Conservation (phyloP, 148 eudicot species). For the Euryodendron excelsum region DNA sequence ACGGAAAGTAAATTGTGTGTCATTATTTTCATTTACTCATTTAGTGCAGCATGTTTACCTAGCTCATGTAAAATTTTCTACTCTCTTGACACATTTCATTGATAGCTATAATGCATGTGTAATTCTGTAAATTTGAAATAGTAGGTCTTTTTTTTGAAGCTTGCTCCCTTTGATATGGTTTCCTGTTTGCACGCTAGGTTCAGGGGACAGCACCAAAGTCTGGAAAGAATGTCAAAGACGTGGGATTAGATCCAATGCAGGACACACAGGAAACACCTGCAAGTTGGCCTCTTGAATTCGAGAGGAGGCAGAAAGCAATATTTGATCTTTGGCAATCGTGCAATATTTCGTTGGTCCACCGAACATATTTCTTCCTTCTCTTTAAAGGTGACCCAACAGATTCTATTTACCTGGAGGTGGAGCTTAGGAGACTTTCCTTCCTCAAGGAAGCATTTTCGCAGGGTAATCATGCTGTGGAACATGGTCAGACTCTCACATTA, state of each 20-base stretch:
- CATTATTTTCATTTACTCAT: background rate
- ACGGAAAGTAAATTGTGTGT: background rate
- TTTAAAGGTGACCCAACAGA: conserved; percentile 78
- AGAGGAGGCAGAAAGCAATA: conserved; percentile 54
- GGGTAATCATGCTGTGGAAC: conserved; percentile 46
- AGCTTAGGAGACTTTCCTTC: conserved; percentile 80
- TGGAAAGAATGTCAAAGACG: conserved; percentile 47
- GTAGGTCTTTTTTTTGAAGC: background rate
- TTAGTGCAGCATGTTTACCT: background rate
- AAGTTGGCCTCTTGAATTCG: conserved; percentile 62
- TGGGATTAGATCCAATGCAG: conserved; percentile 50
- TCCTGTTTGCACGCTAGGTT: conserved; percentile 28
- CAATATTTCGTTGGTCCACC: conserved; percentile 74
- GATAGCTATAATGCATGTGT: background rate
- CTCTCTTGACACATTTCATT: background rate
- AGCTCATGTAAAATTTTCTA: background rate
- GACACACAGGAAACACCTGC: conserved; percentile 30
- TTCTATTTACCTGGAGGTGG: conserved; percentile 95
- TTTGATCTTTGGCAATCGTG: conserved; percentile 86
- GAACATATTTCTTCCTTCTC: conserved; percentile 91
- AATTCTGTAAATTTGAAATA: background rate
- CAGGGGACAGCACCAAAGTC: conserved; percentile 30
- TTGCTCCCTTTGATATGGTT: background rate
- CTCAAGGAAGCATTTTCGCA: conserved; percentile 64
- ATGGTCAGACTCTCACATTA: conserved; percentile 53